Evolutionary conservation across 495 filamentous ascomycete species (phyloP), one percentile per base, ranked within the genome.

Genomic region (Staphylotrichum tortipilum): DNA sequence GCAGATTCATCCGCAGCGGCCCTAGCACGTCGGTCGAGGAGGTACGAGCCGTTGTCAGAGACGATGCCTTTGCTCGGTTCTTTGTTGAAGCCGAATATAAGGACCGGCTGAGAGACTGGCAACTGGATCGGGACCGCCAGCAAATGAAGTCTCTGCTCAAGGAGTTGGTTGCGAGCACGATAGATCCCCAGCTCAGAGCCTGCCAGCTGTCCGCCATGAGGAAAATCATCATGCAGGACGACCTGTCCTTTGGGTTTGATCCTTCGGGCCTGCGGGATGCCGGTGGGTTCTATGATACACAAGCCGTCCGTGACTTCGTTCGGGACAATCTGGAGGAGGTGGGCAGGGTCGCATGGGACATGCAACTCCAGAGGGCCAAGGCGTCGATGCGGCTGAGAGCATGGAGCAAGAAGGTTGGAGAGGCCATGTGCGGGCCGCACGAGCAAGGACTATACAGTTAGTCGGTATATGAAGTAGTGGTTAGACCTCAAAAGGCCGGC

Each of bases 231-330:
- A 36, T 73, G 45, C 45, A 59, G 7, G 65, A 57, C 7, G 63
- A 72, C 44, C 7, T 44, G 2, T 63, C 50, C 7, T 62, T 70
- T 6, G 69, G 64, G 1, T 47, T 61, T 18, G 22, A 29, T 3
- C 54, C 59, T 4, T 22, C 59, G 1, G 29, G 24, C 5, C 44
- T 66, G 2, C 61, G 44, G 22, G 52, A 65, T 14, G 41, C 34
- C 1, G 51, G 66, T n/a, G 73, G 73, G 0, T 52, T 70, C 24
- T 74, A 67, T 34, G 49, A 71, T 55, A 53, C 62, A 7, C 63
- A 63, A 1, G 50, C 31, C 1, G 64, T 68, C 7, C 56, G 54
- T 21, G 19, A 28, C 4, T 78, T 71, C 35, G 61, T 78, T 5
- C 9, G 14, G 21, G 26, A 58, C 0, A 65, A 69, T 26, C 68